These are phyloP conservation scores for Ampelomyces quisqualis DNA, from an alignment of 2,329 filamentous ascomycete species.

Conservation along the genomic window DNA sequence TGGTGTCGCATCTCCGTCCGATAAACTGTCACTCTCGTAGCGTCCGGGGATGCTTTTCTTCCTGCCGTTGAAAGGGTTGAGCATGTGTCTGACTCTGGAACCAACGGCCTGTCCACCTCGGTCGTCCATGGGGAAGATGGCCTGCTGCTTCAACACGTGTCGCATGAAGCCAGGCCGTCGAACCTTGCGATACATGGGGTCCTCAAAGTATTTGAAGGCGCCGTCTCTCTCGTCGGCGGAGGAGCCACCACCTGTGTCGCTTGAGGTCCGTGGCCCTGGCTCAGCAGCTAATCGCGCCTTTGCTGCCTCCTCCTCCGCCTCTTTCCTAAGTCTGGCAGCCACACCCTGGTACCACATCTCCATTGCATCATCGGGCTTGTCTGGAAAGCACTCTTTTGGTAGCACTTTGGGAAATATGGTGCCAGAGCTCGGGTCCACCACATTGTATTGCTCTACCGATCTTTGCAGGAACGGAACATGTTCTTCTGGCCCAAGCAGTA, in stretches of 20 bases:
- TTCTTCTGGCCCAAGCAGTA: conserved; percentile 82
- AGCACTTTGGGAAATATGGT: conserved; percentile 59
- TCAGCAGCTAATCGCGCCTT: conserved; percentile 26
- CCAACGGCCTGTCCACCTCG: conserved; percentile 26
- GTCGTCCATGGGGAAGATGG: conserved; percentile 30
- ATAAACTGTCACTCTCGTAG: conserved; percentile 32
- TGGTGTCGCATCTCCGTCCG: conserved; percentile 35
- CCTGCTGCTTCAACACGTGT: conserved; percentile 38
- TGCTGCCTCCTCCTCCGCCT: conserved; percentile 51
- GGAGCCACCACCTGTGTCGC: conserved; percentile 39
- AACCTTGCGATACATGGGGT: conserved; percentile 52
- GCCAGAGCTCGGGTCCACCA: conserved; percentile 69
- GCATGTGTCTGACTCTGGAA: conserved; percentile 38
- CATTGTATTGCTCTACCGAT: conserved; percentile 73
- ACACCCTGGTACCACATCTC: conserved; percentile 82
- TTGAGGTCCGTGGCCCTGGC: conserved; percentile 30
- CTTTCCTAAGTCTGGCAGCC: conserved; percentile 66
- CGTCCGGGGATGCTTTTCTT: conserved; percentile 29
- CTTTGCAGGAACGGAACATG: conserved; percentile 82
- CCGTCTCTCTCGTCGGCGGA: conserved; percentile 47
- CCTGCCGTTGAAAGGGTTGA: conserved; percentile 35
- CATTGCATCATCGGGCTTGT: conserved; percentile 73
- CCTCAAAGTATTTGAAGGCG: conserved; percentile 52
- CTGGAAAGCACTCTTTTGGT: conserved; percentile 70
- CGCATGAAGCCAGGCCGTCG: conserved; percentile 49